Conservation (phyloP, 441 rosid species). For the Dalechampia spathulata region DNA sequence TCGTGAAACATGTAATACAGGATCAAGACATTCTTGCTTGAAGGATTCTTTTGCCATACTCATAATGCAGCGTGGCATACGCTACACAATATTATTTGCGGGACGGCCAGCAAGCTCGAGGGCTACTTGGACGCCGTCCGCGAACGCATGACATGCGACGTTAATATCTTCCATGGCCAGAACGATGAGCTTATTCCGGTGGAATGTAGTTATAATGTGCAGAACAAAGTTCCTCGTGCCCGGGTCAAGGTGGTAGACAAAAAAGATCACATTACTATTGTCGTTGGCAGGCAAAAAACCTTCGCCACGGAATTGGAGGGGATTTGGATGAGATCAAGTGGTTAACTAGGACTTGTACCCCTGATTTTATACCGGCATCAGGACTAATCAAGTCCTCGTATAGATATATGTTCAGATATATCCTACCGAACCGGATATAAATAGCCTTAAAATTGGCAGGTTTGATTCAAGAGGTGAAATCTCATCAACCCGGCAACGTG, state of each 20-base stretch:
- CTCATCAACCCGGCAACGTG: too few relatives aligned
- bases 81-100: constrained; percentile 88
- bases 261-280: constrained; percentile 87
- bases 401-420: background rate
- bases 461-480: too few relatives aligned
- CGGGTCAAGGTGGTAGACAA: constrained; percentile 54
- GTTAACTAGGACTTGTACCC: background rate
- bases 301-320: constrained; percentile 82
- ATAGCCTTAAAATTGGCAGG: background rate
- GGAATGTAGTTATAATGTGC: constrained; percentile 72
- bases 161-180: constrained; percentile 63
- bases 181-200: constrained; percentile 80
- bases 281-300: constrained; percentile 70
- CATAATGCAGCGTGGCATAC: constrained; percentile 97
- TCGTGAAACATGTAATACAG: constrained; percentile 20
- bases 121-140: constrained; percentile 56
- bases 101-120: constrained; percentile 77
- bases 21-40: constrained; percentile 68
- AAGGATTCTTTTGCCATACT: constrained; percentile 92
- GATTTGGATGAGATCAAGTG: constrained; percentile 56
- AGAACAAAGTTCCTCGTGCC: constrained; percentile 57
- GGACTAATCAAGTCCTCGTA: background rate
- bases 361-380: too few relatives aligned
- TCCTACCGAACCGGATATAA: constrained; percentile 6
- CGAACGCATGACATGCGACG: constrained; percentile 52